phyloP scores from a whole-genome alignment of 2,329 filamentous ascomycete species.

The Fusarium torreyae region DNA sequence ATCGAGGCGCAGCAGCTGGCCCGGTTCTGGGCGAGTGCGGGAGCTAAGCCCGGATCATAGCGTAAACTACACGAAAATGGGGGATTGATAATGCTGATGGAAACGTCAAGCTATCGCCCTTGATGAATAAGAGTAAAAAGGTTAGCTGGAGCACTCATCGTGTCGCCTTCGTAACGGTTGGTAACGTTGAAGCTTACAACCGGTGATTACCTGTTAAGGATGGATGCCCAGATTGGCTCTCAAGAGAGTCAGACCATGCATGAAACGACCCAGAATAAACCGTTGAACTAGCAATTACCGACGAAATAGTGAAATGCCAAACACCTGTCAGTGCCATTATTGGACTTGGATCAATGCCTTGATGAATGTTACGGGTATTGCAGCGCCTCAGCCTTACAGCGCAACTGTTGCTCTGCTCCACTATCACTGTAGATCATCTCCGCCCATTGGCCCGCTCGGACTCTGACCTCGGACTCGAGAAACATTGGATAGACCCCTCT shows the following conservation, averaged over 20 bases:
- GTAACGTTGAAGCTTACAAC: too few relatives aligned
- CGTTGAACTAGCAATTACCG: fast-evolving
- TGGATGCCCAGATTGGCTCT: not conserved
- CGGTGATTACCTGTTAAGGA: not conserved
- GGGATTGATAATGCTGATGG: not conserved
- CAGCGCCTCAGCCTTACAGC: constrained; percentile 28
- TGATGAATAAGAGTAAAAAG: not conserved
- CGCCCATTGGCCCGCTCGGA: constrained; percentile 44
- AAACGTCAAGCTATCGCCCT: not conserved
- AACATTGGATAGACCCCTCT: not conserved
- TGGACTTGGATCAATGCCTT: not conserved
- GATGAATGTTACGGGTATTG: too few relatives aligned
- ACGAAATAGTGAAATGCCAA: not conserved
- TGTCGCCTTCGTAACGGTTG: too few relatives aligned
- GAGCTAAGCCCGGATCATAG: not conserved
- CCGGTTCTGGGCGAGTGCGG: constrained; percentile 1
- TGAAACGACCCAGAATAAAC: not conserved
- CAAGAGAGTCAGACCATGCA: too few relatives aligned
- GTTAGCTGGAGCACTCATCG: not conserved
- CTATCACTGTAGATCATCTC: not conserved
- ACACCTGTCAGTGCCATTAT: not conserved
- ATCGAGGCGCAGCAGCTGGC: constrained; percentile 12
- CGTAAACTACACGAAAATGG: not conserved
- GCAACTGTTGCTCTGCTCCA: not conserved
- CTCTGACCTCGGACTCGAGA: constrained; percentile 33